Evolutionary conservation across 176 grass and related monocot species (phyloP).

Genomic region (Elymus sibiricus): DNA sequence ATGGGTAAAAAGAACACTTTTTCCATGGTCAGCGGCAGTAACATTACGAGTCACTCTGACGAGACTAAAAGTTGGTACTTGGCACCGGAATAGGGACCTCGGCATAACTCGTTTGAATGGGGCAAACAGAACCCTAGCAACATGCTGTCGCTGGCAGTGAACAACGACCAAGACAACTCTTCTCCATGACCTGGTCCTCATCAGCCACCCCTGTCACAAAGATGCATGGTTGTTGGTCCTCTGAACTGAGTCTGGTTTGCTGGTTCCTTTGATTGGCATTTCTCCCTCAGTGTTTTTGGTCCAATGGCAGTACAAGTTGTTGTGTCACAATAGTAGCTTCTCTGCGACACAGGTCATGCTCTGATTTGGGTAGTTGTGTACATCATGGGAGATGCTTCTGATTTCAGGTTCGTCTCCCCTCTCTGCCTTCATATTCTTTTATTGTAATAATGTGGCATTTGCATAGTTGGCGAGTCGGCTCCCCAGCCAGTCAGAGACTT

Average conservation of each 20-base stretch:
- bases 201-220: neutral
- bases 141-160: neutral
- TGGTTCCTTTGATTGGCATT: neutral
- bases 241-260: neutral
- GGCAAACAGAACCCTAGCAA: neutral
- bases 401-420: neutral
- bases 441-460: neutral
- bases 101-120: neutral
- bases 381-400: neutral
- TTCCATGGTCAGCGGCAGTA: neutral
- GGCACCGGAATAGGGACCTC: neutral
- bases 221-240: neutral
- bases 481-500: neutral
- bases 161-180: neutral
- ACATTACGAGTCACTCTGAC: neutral
- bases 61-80: neutral
- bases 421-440: neutral
- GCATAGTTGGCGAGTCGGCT: neutral
- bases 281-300: neutral
- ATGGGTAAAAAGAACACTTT: neutral
- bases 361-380: neutral
- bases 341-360: neutral
- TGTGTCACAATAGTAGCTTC: neutral
- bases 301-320: neutral
- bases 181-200: neutral